Base-by-base conservation (phyloP, 768 basidiomycete species). In the Porphyrellus cyaneotinctus region DNA sequence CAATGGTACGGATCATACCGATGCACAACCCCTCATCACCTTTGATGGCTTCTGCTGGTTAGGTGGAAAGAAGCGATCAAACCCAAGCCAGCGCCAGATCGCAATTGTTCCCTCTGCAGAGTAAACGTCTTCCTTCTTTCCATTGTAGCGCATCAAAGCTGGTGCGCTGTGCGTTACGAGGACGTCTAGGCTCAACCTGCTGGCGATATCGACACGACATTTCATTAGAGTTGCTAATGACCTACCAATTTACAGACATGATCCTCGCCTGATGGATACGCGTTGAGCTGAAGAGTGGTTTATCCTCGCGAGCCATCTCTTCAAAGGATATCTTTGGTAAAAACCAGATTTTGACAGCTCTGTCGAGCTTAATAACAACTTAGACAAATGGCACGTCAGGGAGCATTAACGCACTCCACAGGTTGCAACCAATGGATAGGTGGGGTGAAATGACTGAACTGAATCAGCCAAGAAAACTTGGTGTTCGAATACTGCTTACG, bases 321-420 rank as follows among this genome's bases (percentile, higher is more conserved):
- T 73, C 65, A 3, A 56, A 48, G 18, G 71, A 64, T 31, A 67
- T 71, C 2, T 65, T 68, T 23, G 79, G 76, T 18, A 85, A 67
- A 42, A 75, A 71, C 89, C 89, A 91, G 7, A 91, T 87, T 67
- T 90, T 90, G 31, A 89, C 79, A 3, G 75, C 71, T 52, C 87
- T 78, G 57, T 91, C 89, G 58, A 88, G 73, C 88, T 91, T 48
- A 51, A 31, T 23, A 15, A 4, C 22, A 20, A 2, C 14, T 52
- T 32, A 59, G 47, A 57, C 26, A 23, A 28, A 39, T 15, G n/a
- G 14, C 41, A 37, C 36, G 18, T 48, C 37, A 6, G 39, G 28
- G 31, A 23, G 38, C 15, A 45, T 24, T 13, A 7, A 71, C 83
- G 53, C 65, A 90, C 88, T 20, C 88, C 88, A 60, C 87, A 85